Evolutionary conservation across 352 stramenopile species (phyloP).

Genomic region (Phytophthora megakarya): DNA sequence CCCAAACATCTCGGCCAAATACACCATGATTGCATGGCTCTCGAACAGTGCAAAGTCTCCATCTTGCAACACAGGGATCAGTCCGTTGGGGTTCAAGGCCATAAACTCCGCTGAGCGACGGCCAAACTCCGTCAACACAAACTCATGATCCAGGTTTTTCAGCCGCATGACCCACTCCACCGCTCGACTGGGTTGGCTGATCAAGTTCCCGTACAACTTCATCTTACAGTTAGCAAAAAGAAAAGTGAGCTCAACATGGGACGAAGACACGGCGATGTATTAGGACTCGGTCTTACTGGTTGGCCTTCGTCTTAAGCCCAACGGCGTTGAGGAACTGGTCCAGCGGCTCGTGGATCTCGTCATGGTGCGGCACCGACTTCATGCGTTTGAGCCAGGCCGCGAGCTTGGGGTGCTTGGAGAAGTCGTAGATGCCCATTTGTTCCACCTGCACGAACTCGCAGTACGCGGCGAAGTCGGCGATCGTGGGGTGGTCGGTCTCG

Average conservation of each 20-base stretch:
- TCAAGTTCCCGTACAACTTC: constrained; percentile 45
- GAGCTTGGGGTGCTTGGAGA: constrained; percentile 50
- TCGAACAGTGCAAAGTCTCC: constrained; percentile 45
- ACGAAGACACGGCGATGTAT: not conserved
- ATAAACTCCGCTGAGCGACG: constrained; percentile 36
- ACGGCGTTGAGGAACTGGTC: constrained; percentile 28
- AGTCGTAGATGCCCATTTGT: constrained; percentile 49
- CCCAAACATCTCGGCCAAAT: constrained; percentile 53
- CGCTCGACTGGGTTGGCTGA: constrained; percentile 44
- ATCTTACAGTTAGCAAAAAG: constrained; percentile 26
- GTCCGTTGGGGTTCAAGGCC: constrained; percentile 40
- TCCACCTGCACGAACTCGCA: constrained; percentile 52
- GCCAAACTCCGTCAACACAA: constrained; percentile 32
- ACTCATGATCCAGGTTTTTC: constrained; percentile 45
- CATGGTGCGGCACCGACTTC: constrained; percentile 56
- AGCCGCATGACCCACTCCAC: constrained; percentile 43
- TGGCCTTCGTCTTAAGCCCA: constrained; percentile 36
- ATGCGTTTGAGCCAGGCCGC: constrained; percentile 55
- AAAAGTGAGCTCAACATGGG: too few species aligned
- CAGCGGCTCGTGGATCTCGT: constrained; percentile 44
- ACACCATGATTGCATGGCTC: constrained; percentile 54
- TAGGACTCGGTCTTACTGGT: constrained; percentile 25
- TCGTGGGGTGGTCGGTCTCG: constrained; percentile 34
- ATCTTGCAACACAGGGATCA: constrained; percentile 44
- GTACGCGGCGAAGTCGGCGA: constrained; percentile 46